Conservation (phyloP, 768 basidiomycete genomes). For the Mrakia frigida region DNA sequence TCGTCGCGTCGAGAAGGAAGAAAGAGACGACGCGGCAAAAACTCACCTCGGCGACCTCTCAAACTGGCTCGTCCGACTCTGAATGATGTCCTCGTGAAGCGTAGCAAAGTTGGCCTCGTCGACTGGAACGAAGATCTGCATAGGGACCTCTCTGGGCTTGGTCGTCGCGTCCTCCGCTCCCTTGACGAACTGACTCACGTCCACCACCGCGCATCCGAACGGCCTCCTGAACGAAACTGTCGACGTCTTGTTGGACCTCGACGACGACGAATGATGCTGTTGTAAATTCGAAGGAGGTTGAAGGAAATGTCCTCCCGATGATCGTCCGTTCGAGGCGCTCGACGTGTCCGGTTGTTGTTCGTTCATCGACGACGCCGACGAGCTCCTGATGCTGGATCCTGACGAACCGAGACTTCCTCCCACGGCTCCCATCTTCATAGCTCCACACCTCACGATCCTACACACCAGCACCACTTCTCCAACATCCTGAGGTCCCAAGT, state of each 20-base stretch:
- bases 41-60: constrained; percentile 73
- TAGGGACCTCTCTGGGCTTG: constrained; percentile 65
- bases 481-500: constrained; percentile 79
- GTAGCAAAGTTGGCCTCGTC: constrained; percentile 84
- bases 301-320: neutral
- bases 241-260: neutral
- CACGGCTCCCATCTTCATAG: constrained; percentile 57
- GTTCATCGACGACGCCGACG: neutral
- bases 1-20: constrained; percentile 6
- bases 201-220: constrained; percentile 91
- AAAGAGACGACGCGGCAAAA: constrained; percentile 4
- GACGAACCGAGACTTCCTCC: constrained; percentile 11
- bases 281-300: neutral
- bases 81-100: constrained; percentile 91
- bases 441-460: constrained; percentile 79
- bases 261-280: neutral
- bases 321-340: neutral
- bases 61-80: constrained; percentile 67
- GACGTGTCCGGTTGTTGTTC: neutral
- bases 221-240: constrained; percentile 61
- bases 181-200: constrained; percentile 63
- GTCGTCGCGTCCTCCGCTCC: constrained; percentile 62
- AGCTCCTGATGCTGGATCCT: neutral
- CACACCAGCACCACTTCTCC: constrained; percentile 84
- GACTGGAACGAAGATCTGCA: constrained; percentile 79